Evolutionary conservation across 2,329 filamentous ascomycete genomes (phyloP), one percentile per base, ranked within the genome.

Genomic region (Juglanconis sp.): DNA sequence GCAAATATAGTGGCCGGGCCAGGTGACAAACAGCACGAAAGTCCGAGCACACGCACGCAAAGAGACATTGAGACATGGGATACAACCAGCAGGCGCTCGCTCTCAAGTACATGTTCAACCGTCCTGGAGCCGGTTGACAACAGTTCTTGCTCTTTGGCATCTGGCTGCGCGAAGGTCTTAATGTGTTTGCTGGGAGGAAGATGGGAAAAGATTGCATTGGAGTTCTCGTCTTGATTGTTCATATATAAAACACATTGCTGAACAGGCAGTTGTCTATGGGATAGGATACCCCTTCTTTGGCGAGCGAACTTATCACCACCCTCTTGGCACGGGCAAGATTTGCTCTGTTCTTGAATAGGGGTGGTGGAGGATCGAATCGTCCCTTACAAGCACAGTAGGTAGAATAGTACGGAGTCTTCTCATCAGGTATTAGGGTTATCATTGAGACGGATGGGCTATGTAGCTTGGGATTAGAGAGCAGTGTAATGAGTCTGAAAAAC

Each of bases 1-100:
- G 46, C 17, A 48, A 63, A 63, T 63, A 63, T 36, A 24, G 17
- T 24, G 59, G 30, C 56, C 49, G 55, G 34, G 40, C 50, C 40
- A 63, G 44, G 31, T 60, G 42, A 60, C 53, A 49, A 36, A 36
- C 38, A 44, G 53, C 57, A 60, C 40, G 57, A 57, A 30, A 44
- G 34, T 59, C 53, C 44, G 60, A 59, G 44, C 38, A 47, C 46
- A 54, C 40, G 51, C n/a, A 15, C 6, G 24, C 9, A 17, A 17
- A 53, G 51, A 24, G 31, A 10, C n/a, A 51, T 38, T 47, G 31
- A n/a, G 11, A 55, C 24, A 4, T 32, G 9, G 13, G 36, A 40
- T 34, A 34, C 55, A 34, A 51, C 52, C 42, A 51, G 35, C 24
- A 15, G 30, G 32, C 46, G n/a, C 31, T 30, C 24, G 24, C 30